Base-by-base conservation (phyloP, 2,329 filamentous ascomycete genomes). In the Phyllosticta citrichinensis region DNA sequence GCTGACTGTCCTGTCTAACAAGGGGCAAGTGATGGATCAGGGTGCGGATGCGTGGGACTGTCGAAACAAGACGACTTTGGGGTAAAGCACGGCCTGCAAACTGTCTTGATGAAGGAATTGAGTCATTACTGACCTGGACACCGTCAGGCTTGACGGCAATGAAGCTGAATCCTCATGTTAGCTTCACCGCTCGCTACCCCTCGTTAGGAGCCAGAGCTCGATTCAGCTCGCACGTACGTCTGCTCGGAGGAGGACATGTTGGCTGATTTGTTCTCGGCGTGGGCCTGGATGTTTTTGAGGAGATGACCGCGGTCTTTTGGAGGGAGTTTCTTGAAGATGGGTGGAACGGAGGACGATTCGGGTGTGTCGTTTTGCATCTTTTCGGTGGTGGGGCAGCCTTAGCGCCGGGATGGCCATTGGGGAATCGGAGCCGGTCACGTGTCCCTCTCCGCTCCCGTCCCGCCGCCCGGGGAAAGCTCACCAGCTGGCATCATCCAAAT, bases 141-240 rank as follows among this genome's bases (percentile, higher is more conserved):
- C 94, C 94, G 82, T 97, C 94, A 72, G 93, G 94, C 91, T 99
- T 99, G 86, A 99, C 91, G 77, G 94, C 94, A 85, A 97, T 97
- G 89, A 97, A 97, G 83, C 93, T 97, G 74, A 69, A 62, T 64
- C 69, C 61, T 71, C 62, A n/a, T 72, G 70, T 65, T 64, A 72
- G 67, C 64, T 70, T 66, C 65, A 67, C 66, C 65, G 63, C 59
- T 54, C 9, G 62, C 33, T 52, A 52, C 59, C 58, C 58, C 57
- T 63, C 55, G 10, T 24, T 50, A 54, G 52, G n/a, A 53, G 33
- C 3, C 17, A 17, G 55, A 62, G 57, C 59, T 50, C 27, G n/a
- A 17, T 3, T 20, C 17, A 50, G 58, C 52, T 52, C 24, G 63
- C 52, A 81, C 88, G 79, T 80, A 96, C 91, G 91, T 96, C 83